Evolutionary conservation across 2,329 filamentous ascomycete species (phyloP), one percentile per base, ranked within the genome.

Genomic region (Fusarium succisae): DNA sequence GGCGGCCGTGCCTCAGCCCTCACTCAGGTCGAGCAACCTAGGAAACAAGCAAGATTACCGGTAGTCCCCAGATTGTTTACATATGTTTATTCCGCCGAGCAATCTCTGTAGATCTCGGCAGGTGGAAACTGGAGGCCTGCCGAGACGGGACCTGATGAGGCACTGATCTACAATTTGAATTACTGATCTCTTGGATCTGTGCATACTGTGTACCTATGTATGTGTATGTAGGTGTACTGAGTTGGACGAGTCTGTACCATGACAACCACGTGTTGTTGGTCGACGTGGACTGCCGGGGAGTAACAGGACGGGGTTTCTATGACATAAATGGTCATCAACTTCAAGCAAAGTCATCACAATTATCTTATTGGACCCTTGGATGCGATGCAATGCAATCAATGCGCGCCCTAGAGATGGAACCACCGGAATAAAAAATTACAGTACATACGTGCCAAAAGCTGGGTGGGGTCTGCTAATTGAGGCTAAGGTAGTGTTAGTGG

Each of bases 81-180:
- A 35, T 35, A 55, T 72, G 55, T 54, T 69, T 45, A 53, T 62
- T 69, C 37, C 55, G 50, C 63, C 51, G 63, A 68, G 53, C 59
- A 48, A 69, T 50, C 48, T 37, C 41, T 57, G 61, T 56, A 74
- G 71, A 74, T 74, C 68, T 74, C 72, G 72, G 72, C 59, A 74
- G 54, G 61, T 74, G 58, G 54, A 53, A 58, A 39, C 56, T 55
- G 59, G 50, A 61, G 47, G 63, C 60, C 55, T 73, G 63, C 63
- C 67, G 48, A 69, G 39, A 41, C 47, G 57, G 56, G 43, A 44
- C 51, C 61, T 66, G 48, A 72, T 60, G 32, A 56, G 71, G 69
- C 60, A 72, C 38, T 62, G 72, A 75, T 74, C 72, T 74, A 65
- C 59, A 39, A 35, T 39, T 48, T 24, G 50, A 45, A 70, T 67